Conservation (phyloP, 768 basidiomycete genomes). For the Obba rivulosa region DNA sequence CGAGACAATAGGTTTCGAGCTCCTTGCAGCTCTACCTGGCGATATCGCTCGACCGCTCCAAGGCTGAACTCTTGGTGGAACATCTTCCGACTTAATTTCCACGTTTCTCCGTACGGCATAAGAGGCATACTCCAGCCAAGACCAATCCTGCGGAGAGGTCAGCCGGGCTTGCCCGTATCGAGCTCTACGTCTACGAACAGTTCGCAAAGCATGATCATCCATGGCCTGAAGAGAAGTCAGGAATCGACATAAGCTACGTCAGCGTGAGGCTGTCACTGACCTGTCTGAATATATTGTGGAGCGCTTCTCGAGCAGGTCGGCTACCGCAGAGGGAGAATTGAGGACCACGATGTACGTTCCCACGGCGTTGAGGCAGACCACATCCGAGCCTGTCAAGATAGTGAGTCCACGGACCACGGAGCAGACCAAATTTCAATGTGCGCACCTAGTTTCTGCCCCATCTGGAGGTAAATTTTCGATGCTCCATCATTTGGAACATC, state of each 20-base stretch:
- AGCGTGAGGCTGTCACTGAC: neutral
- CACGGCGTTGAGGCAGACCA: slow-evolving; percentile 20
- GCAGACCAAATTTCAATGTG: too few species aligned
- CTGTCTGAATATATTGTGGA: slow-evolving; percentile 29
- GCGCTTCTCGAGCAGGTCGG: slow-evolving; percentile 26
- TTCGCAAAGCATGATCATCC: too few species aligned
- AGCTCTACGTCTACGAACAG: too few species aligned
- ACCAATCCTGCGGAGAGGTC: slow-evolving; percentile 29
- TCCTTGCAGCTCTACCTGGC: slow-evolving; percentile 26
- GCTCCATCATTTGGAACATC: too few species aligned
- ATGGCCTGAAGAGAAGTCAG: too few species aligned
- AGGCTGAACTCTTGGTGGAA: slow-evolving; percentile 38
- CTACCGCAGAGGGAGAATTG: slow-evolving; percentile 23
- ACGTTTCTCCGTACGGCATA: slow-evolving; percentile 35
- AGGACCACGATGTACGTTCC: slow-evolving; percentile 21
- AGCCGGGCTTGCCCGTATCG: too few species aligned
- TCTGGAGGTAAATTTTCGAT: too few species aligned
- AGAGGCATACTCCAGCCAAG: slow-evolving; percentile 36
- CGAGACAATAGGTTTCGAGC: slow-evolving; percentile 38
- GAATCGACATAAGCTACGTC: too few species aligned
- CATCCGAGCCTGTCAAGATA: slow-evolving; percentile 3
- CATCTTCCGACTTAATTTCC: slow-evolving; percentile 37
- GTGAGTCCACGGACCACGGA: too few species aligned
- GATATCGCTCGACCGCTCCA: too few species aligned
- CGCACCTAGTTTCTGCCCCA: too few species aligned